A percentile compares a stretch with the other conserved stretches of the same genome.
These are phyloP conservation scores for Pharus latifolius DNA, from an alignment of 176 grass and related monocot genomes.

Conservation along the genomic window DNA sequence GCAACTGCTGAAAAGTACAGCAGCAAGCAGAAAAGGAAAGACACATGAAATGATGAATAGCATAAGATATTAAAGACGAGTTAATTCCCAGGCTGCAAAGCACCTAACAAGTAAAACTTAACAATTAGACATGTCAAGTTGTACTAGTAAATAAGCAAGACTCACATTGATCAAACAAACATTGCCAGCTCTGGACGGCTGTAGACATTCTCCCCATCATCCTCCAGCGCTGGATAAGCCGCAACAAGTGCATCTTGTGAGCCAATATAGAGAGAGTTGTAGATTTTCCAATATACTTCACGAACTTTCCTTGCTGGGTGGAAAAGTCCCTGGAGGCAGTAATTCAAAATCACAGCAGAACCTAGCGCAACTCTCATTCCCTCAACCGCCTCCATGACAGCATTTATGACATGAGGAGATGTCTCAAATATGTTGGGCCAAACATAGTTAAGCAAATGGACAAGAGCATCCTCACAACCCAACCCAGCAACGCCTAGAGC, in stretches of 20 bases:
- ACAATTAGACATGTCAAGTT: background rate
- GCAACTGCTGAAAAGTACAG: background rate
- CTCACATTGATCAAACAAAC: slow-evolving; percentile 64
- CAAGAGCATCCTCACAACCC: slow-evolving; percentile 96
- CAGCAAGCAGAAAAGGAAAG: background rate
- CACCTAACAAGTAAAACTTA: background rate
- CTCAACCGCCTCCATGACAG: slow-evolving; percentile 92
- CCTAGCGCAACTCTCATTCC: slow-evolving; percentile 95
- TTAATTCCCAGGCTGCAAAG: too few species aligned
- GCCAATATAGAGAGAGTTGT: slow-evolving; percentile 91
- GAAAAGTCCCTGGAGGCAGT: slow-evolving; percentile 93
- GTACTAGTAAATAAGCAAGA: slow-evolving; percentile 8
- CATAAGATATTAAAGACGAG: too few species aligned
- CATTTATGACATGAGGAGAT: slow-evolving; percentile 89
- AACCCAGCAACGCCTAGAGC: slow-evolving; percentile 85
- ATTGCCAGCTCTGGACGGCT: slow-evolving; percentile 73
- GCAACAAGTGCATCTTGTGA: slow-evolving; percentile 85
- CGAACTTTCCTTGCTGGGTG: slow-evolving; percentile 94
- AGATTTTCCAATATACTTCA: slow-evolving; percentile 99
- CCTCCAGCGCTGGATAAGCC: slow-evolving; percentile 56
- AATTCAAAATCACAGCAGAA: slow-evolving; percentile 80
- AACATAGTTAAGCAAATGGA: slow-evolving; percentile 92
- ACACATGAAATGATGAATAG: background rate
- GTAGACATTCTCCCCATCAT: slow-evolving; percentile 53
- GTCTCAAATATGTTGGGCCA: slow-evolving; percentile 99